Evolutionary conservation across 306 rosid genomes (phyloP), one percentile per base, ranked within the genome.

Genomic region (Prunus dulcis): DNA sequence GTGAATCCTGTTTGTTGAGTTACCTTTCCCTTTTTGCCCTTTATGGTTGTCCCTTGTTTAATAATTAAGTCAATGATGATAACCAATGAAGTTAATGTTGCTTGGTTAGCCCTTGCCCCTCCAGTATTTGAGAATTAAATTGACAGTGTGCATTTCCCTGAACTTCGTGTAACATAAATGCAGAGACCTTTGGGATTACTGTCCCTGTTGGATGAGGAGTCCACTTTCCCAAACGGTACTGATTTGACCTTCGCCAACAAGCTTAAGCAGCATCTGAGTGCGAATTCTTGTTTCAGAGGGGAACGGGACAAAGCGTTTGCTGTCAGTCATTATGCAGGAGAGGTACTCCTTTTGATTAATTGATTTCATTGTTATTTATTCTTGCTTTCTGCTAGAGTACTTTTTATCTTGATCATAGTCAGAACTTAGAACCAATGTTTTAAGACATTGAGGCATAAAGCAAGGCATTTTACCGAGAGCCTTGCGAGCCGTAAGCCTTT

Each of bases 121-220:
- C 11, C 34, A 69, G 50, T 30, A 53, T 19, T 78, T 41, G 58
- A 18, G 57, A 4, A 34, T 58, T 60, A 63, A 45, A 81, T 80
- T 63, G 72, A 76, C 23, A 46, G 22, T 75, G 23, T 50, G 46
- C 13, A 25, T 78, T 74, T 69, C 64, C 82, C 62, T 74, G 53
- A 81, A 64, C 69, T 72, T 43, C 60, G 70, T 81, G 15, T 73
- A 63, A 65, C 65, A 23, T 71, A 64, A 80, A 50, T 79, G 90
- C 97, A 96, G 99, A 92, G 90, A 88, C 99, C 99, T 34, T 76
- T 96, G 91, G 99, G 99, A 76, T 85, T 96, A 74, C 82, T 96
- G 64, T 92, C 99, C 81, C 86, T 96, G 82, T 75, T 96, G 78
- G 99, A 91, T 41, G 99, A 96, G 83, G 99, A 96, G 86, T 96